Conservation (phyloP, 2,329 filamentous ascomycete species). For the Scytalidium sp. region DNA sequence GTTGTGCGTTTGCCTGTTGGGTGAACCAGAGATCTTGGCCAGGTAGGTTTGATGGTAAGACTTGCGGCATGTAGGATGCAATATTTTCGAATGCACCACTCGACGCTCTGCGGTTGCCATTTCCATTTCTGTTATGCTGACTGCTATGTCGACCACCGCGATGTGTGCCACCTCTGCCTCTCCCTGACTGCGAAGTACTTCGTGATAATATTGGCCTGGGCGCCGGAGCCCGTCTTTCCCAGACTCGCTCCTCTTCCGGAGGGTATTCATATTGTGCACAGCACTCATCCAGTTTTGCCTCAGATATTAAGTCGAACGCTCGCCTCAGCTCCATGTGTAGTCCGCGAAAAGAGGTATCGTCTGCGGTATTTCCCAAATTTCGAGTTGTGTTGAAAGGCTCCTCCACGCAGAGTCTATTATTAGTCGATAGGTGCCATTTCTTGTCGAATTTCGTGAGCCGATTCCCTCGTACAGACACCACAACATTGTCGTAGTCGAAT, state of each 20-base stretch:
- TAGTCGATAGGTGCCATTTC: conserved; percentile 76
- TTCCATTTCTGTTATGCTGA: conserved; percentile 22
- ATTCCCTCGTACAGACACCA: conserved; percentile 81
- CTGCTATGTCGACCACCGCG: conserved; percentile 22
- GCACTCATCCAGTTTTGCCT: conserved; percentile 75
- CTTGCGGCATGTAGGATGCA: conserved; percentile 16
- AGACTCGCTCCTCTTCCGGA: conserved; percentile 66
- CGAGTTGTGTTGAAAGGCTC: conserved; percentile 90
- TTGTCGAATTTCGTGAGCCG: conserved; percentile 80
- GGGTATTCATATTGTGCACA: conserved; percentile 89
- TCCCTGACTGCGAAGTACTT: conserved; percentile 57
- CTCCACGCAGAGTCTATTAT: conserved; percentile 89
- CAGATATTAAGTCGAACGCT: conserved; percentile 79
- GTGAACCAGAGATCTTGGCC: conserved; percentile 29
- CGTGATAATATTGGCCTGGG: conserved; percentile 50
- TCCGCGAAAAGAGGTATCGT: conserved; percentile 90
- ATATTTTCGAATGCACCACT: conserved; percentile 26
- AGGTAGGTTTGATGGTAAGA: conserved; percentile 17
- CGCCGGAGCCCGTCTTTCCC: conserved; percentile 52
- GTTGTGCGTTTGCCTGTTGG: conserved; percentile 28
- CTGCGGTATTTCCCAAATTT: conserved; percentile 93
- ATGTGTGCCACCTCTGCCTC: conserved; percentile 22
- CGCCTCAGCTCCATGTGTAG: conserved; percentile 86
- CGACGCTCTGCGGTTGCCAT: conserved; percentile 26
- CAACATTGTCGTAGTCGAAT: conserved; percentile 81